Conservation (phyloP, 345 rosid genomes). For the Pistacia atlantica region DNA sequence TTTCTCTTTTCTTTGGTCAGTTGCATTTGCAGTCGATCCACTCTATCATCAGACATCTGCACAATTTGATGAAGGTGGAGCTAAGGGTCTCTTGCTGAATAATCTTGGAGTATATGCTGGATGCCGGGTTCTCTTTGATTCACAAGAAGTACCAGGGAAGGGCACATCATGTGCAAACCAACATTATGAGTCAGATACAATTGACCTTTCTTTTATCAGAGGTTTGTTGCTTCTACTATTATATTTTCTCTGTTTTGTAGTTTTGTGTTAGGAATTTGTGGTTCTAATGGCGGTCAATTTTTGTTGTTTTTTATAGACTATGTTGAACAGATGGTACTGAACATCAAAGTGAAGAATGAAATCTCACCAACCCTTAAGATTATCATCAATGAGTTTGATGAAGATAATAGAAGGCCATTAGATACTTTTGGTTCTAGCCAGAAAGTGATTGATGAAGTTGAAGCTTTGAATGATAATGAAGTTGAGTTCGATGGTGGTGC, state of each 20-base stretch:
- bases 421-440: conserved; percentile 53
- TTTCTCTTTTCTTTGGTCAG: conserved; percentile 46
- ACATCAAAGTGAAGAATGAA: conserved; percentile 64
- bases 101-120: conserved; percentile 90
- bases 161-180: conserved; percentile 47
- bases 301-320: conserved; percentile 49
- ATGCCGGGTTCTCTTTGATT: conserved; percentile 92
- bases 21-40: conserved; percentile 95
- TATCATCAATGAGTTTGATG: conserved; percentile 70
- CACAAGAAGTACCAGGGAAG: conserved; percentile 85
- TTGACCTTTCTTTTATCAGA: conserved; percentile 78
- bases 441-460: conserved; percentile 42
- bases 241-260: background rate
- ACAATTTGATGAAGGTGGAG: conserved; percentile 98
- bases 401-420: conserved; percentile 61
- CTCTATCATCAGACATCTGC: conserved; percentile 97
- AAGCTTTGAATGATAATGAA: conserved; percentile 37
- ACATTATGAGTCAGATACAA: conserved; percentile 47
- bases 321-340: conserved; percentile 66
- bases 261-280: conserved; percentile 1
- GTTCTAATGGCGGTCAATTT: conserved; percentile 1
- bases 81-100: conserved; percentile 81
- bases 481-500: conserved; percentile 48
- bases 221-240: conserved; percentile 47
- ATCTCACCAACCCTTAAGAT: conserved; percentile 72